phyloP scores from a whole-genome alignment of 805 yeast genomes.

The Starmerella kuoi region DNA sequence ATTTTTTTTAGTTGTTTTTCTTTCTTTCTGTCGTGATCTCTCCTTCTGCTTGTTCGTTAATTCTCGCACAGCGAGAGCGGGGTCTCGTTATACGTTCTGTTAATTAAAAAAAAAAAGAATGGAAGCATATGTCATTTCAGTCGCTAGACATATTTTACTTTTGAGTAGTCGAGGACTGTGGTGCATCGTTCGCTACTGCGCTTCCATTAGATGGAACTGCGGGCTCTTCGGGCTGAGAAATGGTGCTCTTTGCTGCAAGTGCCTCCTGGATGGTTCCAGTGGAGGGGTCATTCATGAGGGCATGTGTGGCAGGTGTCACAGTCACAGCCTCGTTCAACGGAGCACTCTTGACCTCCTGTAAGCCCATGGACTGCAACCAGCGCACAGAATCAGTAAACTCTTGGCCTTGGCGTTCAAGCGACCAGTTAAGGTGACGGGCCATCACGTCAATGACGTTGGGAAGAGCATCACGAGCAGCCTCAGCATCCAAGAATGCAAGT shows the following conservation, averaged over 20 bases:
- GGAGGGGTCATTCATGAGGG: constrained; percentile 3
- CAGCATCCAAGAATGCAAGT: constrained; percentile 80
- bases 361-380: constrained; percentile 33
- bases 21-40: too few species aligned
- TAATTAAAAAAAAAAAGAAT: too few species aligned
- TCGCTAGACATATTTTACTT: too few species aligned
- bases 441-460: constrained; percentile 77
- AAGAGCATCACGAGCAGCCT: constrained; percentile 66
- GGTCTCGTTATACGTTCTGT: too few species aligned
- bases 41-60: too few species aligned
- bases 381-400: constrained; percentile 33
- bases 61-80: too few species aligned
- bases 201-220: neutral
- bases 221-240: constrained; percentile 3
- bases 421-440: constrained; percentile 74
- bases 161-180: too few species aligned
- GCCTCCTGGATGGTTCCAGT: constrained; percentile 1
- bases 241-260: constrained; percentile 1
- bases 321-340: constrained; percentile 12
- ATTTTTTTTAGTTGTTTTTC: too few species aligned
- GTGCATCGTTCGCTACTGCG: neutral
- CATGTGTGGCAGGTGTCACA: constrained; percentile 10
- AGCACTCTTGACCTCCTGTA: constrained; percentile 20
- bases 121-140: too few species aligned
- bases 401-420: constrained; percentile 40